Conservation (phyloP, 306 rosid genomes). For the Malus asiatica region DNA sequence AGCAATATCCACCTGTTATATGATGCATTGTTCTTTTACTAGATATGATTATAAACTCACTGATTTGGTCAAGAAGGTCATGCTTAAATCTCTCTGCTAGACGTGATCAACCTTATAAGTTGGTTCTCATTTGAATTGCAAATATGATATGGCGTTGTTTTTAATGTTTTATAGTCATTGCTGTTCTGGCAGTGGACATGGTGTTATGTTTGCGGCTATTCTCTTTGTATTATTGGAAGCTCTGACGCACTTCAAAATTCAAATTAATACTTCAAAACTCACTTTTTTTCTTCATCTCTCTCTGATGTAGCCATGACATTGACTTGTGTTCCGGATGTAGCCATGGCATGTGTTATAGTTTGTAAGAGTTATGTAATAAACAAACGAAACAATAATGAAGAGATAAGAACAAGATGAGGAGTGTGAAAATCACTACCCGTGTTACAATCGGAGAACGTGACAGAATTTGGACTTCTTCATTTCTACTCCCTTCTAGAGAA, state of each 20-base stretch:
- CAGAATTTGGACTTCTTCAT: neutral
- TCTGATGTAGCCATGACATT: neutral
- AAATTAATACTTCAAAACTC: neutral
- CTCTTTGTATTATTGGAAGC: neutral
- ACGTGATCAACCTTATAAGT: neutral
- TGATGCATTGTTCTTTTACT: conserved; percentile 11
- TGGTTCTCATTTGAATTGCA: neutral
- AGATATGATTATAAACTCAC: neutral
- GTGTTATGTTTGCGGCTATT: neutral
- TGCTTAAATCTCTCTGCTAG: neutral
- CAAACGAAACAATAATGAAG: neutral
- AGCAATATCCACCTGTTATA: conserved; percentile 65
- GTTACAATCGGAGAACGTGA: neutral
- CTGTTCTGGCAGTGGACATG: neutral
- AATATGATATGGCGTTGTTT: neutral
- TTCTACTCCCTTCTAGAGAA: neutral
- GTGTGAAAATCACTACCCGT: neutral
- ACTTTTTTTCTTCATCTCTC: neutral
- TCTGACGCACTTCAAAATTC: neutral
- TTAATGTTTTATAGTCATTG: neutral
- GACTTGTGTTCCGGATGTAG: neutral
- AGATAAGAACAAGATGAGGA: neutral
- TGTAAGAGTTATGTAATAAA: neutral
- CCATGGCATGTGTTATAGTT: neutral
- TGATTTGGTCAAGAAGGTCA: neutral